phyloP scores from a whole-genome alignment of 352 stramenopile genomes.

The Thalassiosira mediterranea region DNA sequence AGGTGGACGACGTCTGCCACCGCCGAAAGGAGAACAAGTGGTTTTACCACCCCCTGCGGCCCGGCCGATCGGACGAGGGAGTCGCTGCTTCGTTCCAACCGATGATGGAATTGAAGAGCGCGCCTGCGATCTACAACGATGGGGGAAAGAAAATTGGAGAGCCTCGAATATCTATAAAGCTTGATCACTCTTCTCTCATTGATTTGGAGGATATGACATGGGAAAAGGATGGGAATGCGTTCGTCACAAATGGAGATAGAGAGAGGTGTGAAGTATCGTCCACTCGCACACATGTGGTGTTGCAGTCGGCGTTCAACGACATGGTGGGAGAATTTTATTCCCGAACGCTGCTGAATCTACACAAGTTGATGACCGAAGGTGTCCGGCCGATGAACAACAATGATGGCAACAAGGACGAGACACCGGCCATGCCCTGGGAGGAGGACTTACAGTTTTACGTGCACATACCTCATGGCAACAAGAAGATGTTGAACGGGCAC shows the following conservation, averaged over 20 bases:
- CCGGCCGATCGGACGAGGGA: background rate
- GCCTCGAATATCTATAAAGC: conserved; percentile 28
- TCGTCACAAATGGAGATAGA: background rate
- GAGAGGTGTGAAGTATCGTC: background rate
- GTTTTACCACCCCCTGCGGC: conserved; percentile 24
- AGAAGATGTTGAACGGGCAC: conserved; percentile 46
- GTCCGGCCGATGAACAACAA: no score
- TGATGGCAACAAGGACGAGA: no score
- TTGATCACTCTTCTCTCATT: conserved; percentile 14
- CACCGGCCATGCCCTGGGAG: conserved; percentile 32
- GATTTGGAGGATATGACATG: background rate
- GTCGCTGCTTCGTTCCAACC: conserved; percentile 30
- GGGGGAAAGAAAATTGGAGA: conserved; percentile 26
- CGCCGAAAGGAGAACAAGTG: conserved; percentile 22
- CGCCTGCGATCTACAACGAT: conserved; percentile 43
- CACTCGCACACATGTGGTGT: conserved; percentile 24
- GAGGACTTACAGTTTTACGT: conserved; percentile 56
- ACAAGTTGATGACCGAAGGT: no score
- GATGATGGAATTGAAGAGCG: conserved; percentile 42
- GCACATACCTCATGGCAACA: conserved; percentile 32
- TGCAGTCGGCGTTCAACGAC: conserved; percentile 54
- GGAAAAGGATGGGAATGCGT: background rate
- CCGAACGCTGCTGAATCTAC: conserved; percentile 31
- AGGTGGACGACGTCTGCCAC: conserved; percentile 50
- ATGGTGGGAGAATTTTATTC: conserved; percentile 63